Evolutionary conservation across 805 yeast genomes (phyloP), one percentile per base, ranked within the genome.

Genomic region (Geotrichum ghanense): DNA sequence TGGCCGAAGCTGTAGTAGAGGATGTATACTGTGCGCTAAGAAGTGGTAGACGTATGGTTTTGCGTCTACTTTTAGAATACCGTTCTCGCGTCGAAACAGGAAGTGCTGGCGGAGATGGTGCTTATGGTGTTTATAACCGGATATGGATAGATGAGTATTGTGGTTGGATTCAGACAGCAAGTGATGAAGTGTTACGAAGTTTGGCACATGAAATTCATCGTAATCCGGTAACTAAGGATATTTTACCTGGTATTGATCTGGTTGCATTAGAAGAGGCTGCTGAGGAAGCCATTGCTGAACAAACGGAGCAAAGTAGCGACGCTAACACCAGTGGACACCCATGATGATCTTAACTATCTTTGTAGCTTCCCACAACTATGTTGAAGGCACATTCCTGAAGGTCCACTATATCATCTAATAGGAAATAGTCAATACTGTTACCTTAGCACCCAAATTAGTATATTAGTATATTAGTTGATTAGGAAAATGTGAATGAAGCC

Each of bases 121-220:
- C 82, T 19, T 87, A 87, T 60, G 85, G 87, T 58, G 87, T 86
- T 3, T 89, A 89, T 60, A 83, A 83, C 58, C 78, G 77, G 57
- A 72, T 88, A 0, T 72, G 85, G 69, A 53, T 87, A 3, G 87
- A 83, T 55, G 96, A 89, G 60, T 67, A 86, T 51, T 72, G 84
- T 48, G 68, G 81, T 14, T 89, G 95, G 95, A 60, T 83, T 16
- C 60, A 70, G 34, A 71, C 70, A 40, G 78, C 85, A 35, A 70
- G 71, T 51, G 89, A 82, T 52, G 68, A 63, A 34, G 72, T 74
- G 21, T 57, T 87, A 22, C 68, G 85, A 47, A 71, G 74, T 40
- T 62, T 87, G 21, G 85, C 90, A 0, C 79, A 77, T 47, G 92
- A 84, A 52, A 57, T 84, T 42, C 59, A 61, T 41, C 68, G 67